A percentile compares a stretch with the other conserved stretches of the same genome.
Conservation (phyloP, 169 alveolate species). For the Besnoitia besnoiti region DNA sequence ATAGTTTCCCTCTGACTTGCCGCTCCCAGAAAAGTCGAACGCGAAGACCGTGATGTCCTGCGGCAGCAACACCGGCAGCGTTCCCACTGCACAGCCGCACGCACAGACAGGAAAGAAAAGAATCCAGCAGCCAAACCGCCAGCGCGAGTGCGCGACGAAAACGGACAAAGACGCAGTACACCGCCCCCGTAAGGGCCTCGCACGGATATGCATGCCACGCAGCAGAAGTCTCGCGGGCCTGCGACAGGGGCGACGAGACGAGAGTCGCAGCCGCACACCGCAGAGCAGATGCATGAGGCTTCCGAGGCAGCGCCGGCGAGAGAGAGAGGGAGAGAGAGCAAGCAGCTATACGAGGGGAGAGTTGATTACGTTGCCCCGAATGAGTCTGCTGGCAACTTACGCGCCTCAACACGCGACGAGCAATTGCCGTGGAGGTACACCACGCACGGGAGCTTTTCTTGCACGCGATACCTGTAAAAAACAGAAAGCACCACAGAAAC, state of each 20-base stretch:
- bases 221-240: too few relatives aligned
- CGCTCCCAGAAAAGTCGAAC: conserved; percentile 92
- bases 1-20: conserved; percentile 78
- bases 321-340: neutral
- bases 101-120: neutral
- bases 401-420: conserved; percentile 89
- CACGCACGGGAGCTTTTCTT: conserved; percentile 90
- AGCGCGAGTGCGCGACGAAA: neutral
- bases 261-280: too few relatives aligned
- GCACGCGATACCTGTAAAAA: conserved; percentile 70
- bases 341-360: neutral
- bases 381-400: conserved; percentile 35
- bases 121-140: neutral
- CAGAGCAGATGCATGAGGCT: too few relatives aligned
- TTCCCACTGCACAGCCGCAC: conserved; percentile 70
- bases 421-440: conserved; percentile 93
- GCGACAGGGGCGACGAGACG: too few relatives aligned
- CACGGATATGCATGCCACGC: neutral
- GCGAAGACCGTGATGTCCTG: conserved; percentile 87
- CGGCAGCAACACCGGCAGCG: conserved; percentile 85
- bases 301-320: too few relatives aligned
- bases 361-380: too few relatives aligned
- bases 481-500: neutral
- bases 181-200: neutral
- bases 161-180: neutral